These are phyloP conservation scores for Rhizopogon roseolus DNA, from an alignment of 768 basidiomycete genomes.

Conservation along the genomic window DNA sequence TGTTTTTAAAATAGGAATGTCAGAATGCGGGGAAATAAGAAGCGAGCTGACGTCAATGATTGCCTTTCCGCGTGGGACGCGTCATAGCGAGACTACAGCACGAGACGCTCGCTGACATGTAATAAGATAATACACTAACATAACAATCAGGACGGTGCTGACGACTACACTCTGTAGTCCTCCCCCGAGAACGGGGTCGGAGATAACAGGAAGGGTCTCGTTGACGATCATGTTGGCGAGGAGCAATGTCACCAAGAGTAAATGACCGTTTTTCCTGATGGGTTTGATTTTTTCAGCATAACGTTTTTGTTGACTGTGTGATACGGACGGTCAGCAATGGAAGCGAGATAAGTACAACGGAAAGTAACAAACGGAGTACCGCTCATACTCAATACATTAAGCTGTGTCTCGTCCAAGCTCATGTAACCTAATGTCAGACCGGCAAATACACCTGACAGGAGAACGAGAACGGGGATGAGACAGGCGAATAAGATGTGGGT, in stretches of 20 bases:
- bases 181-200: slow-evolving; percentile 75
- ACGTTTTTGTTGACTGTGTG: slow-evolving; percentile 70
- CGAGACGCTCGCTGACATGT: not conserved
- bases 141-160: slow-evolving; percentile 82
- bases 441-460: slow-evolving; percentile 84
- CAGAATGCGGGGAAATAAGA: not conserved
- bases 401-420: slow-evolving; percentile 89
- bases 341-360: not conserved
- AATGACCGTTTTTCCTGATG: slow-evolving; percentile 78
- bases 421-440: slow-evolving; percentile 90
- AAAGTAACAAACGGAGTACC: slow-evolving; percentile 65
- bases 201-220: slow-evolving; percentile 81
- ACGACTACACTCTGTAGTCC: slow-evolving; percentile 74
- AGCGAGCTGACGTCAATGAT: not conserved
- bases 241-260: slow-evolving; percentile 77
- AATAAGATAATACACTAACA: slow-evolving; percentile 46
- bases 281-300: slow-evolving; percentile 86
- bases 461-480: slow-evolving; percentile 81
- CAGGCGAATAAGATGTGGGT: slow-evolving; percentile 33
- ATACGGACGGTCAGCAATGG: not conserved
- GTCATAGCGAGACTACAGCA: too few species aligned
- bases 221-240: slow-evolving; percentile 92
- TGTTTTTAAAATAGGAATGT: not conserved
- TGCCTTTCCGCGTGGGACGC: not conserved
- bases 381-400: slow-evolving; percentile 80